Evolutionary conservation across 352 stramenopile species (phyloP), one percentile per base, ranked within the genome.

Genomic region (Pythium sp.): DNA sequence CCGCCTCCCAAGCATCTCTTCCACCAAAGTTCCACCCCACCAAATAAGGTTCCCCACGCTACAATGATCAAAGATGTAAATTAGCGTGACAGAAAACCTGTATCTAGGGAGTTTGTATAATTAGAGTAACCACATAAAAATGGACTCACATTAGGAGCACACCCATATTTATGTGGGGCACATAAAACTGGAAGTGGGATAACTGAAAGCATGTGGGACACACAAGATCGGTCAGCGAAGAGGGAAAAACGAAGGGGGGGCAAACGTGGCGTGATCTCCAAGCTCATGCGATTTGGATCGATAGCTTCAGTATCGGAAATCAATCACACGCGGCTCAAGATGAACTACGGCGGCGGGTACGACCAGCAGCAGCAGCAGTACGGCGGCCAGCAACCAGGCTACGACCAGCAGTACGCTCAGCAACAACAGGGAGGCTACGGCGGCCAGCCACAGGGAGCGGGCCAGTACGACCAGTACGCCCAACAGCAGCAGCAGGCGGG

Each of bases 341-440:
- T 89, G 82, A 78, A 90, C 73, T 77, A 79, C 70, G 72, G 80
- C 71, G 58, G 58, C 32, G 57, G 58, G 12, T 81, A 78, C 51
- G 71, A 57, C 58, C 72, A 81, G n/a, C 70, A 84, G 30, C 30
- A 69, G 14, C 65, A 72, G 51, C 56, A 66, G 28, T 59, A 59
- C 54, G 54, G 54, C 18, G 54, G 54, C 26, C 54, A 59, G 15
- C 54, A 60, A 30, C 15, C 28, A 28, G 70, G 77, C 24, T 79
- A 89, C 69, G 70, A 79, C 60, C 73, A 76, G 56, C 73, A 76
- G 56, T 75, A 79, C 62, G 72, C 58, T 3, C 66, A 80, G 49
- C 72, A 73, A 15, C 72, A 77, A 38, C 75, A 84, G 30, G 65
- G 64, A 11, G 70, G 70, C 28, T 71, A 76, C 59, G 72, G 77